Conservation (phyloP, 2,329 filamentous ascomycete genomes). For the Fusarium irregulare region DNA sequence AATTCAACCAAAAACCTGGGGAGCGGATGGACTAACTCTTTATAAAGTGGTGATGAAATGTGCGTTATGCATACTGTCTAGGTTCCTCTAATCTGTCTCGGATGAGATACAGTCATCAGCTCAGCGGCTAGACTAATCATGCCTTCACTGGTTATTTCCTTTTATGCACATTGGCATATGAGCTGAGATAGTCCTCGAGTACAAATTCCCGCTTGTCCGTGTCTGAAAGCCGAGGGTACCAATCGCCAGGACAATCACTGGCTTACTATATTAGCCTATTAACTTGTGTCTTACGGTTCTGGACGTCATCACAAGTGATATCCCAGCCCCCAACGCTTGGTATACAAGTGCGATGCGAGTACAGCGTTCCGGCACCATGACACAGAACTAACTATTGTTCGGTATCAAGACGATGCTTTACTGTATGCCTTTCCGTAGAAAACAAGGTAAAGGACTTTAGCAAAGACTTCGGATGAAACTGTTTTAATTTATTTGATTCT, state of each 20-base stretch:
- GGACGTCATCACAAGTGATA: constrained; percentile 7
- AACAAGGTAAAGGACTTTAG: background rate
- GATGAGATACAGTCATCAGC: constrained; percentile 13
- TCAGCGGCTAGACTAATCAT: constrained; percentile 4
- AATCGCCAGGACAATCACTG: background rate
- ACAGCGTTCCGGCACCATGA: background rate
- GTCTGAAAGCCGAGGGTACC: constrained; percentile 16
- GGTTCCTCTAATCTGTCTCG: background rate
- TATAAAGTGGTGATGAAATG: constrained; percentile 8
- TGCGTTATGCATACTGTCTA: background rate
- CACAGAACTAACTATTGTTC: constrained; percentile 4
- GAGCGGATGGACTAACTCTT: constrained; percentile 3
- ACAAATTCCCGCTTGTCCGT: constrained; percentile 22
- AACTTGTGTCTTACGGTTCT: background rate
- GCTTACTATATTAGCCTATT: background rate
- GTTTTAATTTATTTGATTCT: background rate
- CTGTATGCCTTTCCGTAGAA: background rate
- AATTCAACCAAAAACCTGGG: constrained; percentile 6
- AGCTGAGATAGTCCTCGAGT: background rate
- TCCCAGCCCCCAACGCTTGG: background rate
- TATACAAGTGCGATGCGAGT: background rate
- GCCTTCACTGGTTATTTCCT: constrained; percentile 12
- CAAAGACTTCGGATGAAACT: background rate
- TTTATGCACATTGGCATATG: constrained; percentile 6
- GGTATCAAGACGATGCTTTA: background rate